Base-by-base conservation (phyloP, 2,329 filamentous ascomycete species). In the Chrysosphaeria jannelii region DNA sequence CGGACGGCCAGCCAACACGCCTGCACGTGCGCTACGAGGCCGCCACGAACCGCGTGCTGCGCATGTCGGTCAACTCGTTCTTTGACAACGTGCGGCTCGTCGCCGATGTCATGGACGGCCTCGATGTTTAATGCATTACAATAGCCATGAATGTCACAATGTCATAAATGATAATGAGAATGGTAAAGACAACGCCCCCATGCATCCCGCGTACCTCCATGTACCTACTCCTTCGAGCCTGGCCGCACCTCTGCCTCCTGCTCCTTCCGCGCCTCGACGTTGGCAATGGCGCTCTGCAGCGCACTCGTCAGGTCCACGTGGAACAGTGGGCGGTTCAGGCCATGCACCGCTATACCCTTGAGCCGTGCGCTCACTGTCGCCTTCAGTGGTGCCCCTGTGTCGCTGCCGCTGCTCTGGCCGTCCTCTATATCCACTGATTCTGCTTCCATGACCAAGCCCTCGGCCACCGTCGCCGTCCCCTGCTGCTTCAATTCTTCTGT, bases 1-100 rank as follows among this genome's bases (percentile, higher is more conserved):
- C 6, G 10, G 23, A 25, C 16, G 38, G 39, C 19, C 36, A 40
- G 10, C 44, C 37, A 14, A 44, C 37, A 12, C 44, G 79, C 4
- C 50, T 93, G 23, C 53, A 57, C 29, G 69, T 74, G 7, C 57
- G 69, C 29, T 93, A 93, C 46, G 58, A 55, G 25, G 85, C 85
- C 2, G 76, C 76, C 0, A 93, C 85, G 11, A 90, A 91, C 40
- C 68, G 85, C 34, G 93, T 93, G 81, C 55, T 97, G 27, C 67
- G 85, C 21, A 85, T 97, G 3, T 74, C 81, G 3, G 79, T 91
- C 27, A 93, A 93, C 46, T 76, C 78, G 7, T 91, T 91, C 44
- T 78, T 93, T 54, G 81, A 93, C 36, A 88, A 70, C 34, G 43
- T 91, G 26, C 62, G 64, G 24, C 62, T 91, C 5, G 68, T 91